Evolutionary conservation across 2,329 filamentous ascomycete species (phyloP).

Genomic region (Aphanocladium album): DNA sequence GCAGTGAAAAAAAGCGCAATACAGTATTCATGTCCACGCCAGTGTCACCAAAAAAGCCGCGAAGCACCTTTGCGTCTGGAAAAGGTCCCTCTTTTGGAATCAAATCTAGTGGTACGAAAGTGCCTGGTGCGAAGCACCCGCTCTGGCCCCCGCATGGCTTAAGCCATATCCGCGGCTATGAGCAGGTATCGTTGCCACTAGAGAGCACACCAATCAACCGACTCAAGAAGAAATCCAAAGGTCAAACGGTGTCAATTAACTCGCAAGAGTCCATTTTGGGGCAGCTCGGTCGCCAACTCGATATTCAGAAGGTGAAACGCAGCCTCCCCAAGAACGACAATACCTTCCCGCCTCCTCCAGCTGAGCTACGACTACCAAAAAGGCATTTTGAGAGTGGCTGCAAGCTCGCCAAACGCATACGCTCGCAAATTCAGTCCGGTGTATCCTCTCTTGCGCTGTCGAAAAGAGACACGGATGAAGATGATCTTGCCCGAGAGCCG

Average conservation of each 20-base stretch:
- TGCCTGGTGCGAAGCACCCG: conserved; percentile 62
- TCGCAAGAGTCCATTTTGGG: conserved; percentile 40
- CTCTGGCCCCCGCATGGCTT: conserved; percentile 67
- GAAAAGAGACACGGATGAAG: conserved; percentile 25
- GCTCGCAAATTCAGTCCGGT: conserved; percentile 37
- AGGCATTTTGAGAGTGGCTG: conserved; percentile 55
- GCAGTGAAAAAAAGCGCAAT: conserved; percentile 27
- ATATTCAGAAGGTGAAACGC: conserved; percentile 18
- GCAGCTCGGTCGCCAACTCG: not conserved
- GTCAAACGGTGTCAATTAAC: conserved; percentile 36
- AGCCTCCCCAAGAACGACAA: conserved; percentile 29
- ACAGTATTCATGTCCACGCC: conserved; percentile 50
- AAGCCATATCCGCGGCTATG: conserved; percentile 54
- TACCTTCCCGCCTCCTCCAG: conserved; percentile 39
- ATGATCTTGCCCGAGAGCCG: conserved; percentile 27
- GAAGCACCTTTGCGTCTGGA: conserved; percentile 24
- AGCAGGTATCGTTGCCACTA: not conserved
- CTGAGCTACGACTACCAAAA: conserved; percentile 48
- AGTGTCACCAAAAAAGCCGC: conserved; percentile 43
- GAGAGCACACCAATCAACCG: not conserved
- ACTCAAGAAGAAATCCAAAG: conserved; percentile 44
- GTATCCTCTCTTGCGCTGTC: not conserved
- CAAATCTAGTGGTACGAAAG: conserved; percentile 45
- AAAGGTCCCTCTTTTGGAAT: conserved; percentile 39
- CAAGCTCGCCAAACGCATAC: conserved; percentile 46